Evolutionary conservation across 2,329 filamentous ascomycete species (phyloP).

Genomic region (Colletotrichum tabaci): DNA sequence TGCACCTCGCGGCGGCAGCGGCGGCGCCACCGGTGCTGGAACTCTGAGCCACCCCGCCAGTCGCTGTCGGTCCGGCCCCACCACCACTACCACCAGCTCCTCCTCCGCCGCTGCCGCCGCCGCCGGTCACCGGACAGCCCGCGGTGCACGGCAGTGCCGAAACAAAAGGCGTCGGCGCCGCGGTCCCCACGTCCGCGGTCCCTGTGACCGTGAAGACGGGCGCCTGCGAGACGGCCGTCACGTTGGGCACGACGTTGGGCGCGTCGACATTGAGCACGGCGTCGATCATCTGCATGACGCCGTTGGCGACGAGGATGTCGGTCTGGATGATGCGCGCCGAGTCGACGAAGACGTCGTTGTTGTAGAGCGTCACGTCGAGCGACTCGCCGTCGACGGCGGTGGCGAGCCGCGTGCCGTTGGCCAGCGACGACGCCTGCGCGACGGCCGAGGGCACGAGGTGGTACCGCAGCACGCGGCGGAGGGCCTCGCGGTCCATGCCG

Average conservation of each 20-base stretch:
- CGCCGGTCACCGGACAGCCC: slow-evolving; percentile 53
- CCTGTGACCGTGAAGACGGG: slow-evolving; percentile 45
- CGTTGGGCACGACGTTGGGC: slow-evolving; percentile 49
- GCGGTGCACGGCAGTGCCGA: slow-evolving; percentile 59
- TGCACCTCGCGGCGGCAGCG: slow-evolving; percentile 34
- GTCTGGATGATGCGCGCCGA: slow-evolving; percentile 65
- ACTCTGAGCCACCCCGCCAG: slow-evolving; percentile 25
- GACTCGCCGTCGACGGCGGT: slow-evolving; percentile 24
- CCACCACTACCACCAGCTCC: slow-evolving; percentile 7
- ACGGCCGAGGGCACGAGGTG: slow-evolving; percentile 38
- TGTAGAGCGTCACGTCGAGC: slow-evolving; percentile 36
- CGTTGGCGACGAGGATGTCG: slow-evolving; percentile 71
- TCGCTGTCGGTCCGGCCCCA: slow-evolving; percentile 19
- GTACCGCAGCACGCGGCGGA: slow-evolving; percentile 40
- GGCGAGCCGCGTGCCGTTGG: slow-evolving; percentile 16
- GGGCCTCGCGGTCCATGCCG: slow-evolving; percentile 18
- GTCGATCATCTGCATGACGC: slow-evolving; percentile 72
- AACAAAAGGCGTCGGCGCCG: slow-evolving; percentile 58
- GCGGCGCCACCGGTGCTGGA: slow-evolving; percentile 33
- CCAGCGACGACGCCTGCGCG: slow-evolving; percentile 23
- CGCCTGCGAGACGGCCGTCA: slow-evolving; percentile 53
- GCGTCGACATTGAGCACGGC: slow-evolving; percentile 59
- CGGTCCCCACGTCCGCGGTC: slow-evolving; percentile 42
- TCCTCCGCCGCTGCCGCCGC: slow-evolving; percentile 29
- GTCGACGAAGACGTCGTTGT: slow-evolving; percentile 65